A percentile compares a stretch with the other conserved stretches of the same genome.
These are phyloP conservation scores for Diaporthe destruens DNA, from an alignment of 2,329 filamentous ascomycete genomes.

Conservation along the genomic window DNA sequence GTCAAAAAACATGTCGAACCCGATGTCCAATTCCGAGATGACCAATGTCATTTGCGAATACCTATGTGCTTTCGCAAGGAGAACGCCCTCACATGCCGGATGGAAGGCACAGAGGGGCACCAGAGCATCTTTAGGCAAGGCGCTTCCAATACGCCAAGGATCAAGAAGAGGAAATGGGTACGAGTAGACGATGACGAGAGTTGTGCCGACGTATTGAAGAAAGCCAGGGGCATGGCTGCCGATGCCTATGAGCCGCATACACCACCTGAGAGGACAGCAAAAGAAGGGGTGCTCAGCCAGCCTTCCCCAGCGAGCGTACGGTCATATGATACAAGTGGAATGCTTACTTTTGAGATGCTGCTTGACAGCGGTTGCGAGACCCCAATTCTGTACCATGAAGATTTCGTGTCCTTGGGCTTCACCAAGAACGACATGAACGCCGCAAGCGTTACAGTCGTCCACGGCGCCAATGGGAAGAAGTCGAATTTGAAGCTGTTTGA, in stretches of 20 bases:
- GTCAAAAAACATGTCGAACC: conserved; percentile 31
- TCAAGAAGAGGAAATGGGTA: conserved; percentile 17
- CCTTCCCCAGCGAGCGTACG: neutral
- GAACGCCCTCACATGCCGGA: conserved; percentile 36
- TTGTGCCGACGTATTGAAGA: neutral
- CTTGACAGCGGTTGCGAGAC: conserved; percentile 59
- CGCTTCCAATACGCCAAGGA: neutral
- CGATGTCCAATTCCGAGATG: conserved; percentile 44
- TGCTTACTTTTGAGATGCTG: conserved; percentile 50
- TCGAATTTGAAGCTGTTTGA: conserved; percentile 50
- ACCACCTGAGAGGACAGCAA: neutral
- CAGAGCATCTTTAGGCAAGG: neutral
- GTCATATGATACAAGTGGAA: neutral
- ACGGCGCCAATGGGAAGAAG: conserved; percentile 44
- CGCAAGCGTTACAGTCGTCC: conserved; percentile 46
- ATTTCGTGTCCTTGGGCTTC: conserved; percentile 53
- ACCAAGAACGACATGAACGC: conserved; percentile 50
- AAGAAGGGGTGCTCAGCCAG: neutral
- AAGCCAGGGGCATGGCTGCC: neutral
- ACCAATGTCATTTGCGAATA: conserved; percentile 49
- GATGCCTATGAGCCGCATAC: neutral
- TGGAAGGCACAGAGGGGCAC: neutral
- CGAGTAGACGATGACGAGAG: conserved; percentile 13
- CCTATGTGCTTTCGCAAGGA: conserved; percentile 49
- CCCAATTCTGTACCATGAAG: conserved; percentile 53